phyloP scores from a whole-genome alignment of 768 basidiomycete genomes.

The Tulasnella sp. region DNA sequence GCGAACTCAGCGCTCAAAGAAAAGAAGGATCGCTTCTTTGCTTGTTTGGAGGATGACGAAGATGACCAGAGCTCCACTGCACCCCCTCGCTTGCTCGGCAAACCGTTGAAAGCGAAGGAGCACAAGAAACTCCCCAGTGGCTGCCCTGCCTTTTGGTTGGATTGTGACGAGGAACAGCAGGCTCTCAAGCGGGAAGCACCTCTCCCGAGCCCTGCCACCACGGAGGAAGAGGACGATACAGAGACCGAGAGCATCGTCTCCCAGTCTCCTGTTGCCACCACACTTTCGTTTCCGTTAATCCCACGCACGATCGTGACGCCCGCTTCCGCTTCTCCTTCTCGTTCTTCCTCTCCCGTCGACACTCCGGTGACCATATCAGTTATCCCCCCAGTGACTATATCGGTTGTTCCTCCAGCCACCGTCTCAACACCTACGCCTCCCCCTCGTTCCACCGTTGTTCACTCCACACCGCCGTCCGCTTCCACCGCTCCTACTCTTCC shows the following conservation, averaged over 20 bases:
- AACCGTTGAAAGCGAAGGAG: conserved; percentile 11
- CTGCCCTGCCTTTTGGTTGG: conserved; percentile 25
- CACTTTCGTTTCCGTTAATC: background rate
- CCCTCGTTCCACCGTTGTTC: background rate
- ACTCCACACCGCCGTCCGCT: background rate
- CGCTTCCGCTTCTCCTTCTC: background rate
- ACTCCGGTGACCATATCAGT: background rate
- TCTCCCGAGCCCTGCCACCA: conserved; percentile 15
- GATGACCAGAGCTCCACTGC: background rate
- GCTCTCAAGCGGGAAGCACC: background rate
- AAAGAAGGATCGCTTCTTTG: conserved; percentile 19
- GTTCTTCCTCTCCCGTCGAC: background rate
- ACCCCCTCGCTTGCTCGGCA: background rate
- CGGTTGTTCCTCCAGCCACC: background rate
- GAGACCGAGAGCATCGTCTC: background rate
- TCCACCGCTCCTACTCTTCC: background rate
- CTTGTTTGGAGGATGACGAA: conserved; percentile 19
- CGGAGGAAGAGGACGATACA: conserved; percentile 17
- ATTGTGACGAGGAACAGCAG: conserved; percentile 17
- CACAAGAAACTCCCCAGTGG: conserved; percentile 25
- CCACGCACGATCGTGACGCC: background rate
- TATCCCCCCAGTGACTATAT: background rate
- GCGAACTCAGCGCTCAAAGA: background rate
- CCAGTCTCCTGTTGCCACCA: background rate
- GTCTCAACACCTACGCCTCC: background rate